These are phyloP conservation scores for Monosporascus sp. DNA, from an alignment of 2,329 filamentous ascomycete species.

Conservation along the genomic window DNA sequence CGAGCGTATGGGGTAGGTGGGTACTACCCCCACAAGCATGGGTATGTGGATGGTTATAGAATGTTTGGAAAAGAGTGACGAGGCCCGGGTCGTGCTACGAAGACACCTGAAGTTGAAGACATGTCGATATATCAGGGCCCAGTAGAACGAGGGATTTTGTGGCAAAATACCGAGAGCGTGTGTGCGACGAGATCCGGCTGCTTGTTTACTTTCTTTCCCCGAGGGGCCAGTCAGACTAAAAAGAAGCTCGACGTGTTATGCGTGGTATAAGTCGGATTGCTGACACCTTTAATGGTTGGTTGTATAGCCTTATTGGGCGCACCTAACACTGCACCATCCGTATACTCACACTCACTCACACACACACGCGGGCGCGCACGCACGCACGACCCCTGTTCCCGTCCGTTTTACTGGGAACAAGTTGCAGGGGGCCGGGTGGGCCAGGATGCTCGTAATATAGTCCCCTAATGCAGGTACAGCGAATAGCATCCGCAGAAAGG, in stretches of 20 bases:
- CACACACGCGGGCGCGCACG: too few relatives aligned
- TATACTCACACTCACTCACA: too few relatives aligned
- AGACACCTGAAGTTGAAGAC: not conserved
- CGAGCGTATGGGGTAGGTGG: slow-evolving; percentile 11
- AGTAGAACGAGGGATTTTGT: slow-evolving; percentile 4
- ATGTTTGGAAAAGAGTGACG: slow-evolving; percentile 1
- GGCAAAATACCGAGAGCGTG: slow-evolving; percentile 11
- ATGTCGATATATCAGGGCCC: not conserved
- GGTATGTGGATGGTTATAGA: not conserved
- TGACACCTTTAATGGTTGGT: not conserved
- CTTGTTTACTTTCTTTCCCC: slow-evolving; percentile 10
- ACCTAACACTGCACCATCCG: not conserved
- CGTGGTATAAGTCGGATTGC: slow-evolving; percentile 9
- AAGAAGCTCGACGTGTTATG: slow-evolving; percentile 14
- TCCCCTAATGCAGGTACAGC: not conserved
- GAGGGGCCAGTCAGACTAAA: slow-evolving; percentile 14
- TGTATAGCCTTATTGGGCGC: not conserved
- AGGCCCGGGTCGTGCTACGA: slow-evolving; percentile 5
- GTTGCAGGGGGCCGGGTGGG: not conserved
- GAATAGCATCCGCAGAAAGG: not conserved
- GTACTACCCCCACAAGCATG: slow-evolving; percentile 3
- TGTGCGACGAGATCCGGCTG: slow-evolving; percentile 7
- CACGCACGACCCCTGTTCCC: not conserved
- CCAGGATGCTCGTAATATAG: not conserved
- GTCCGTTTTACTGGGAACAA: not conserved